These are phyloP conservation scores for Alternaria gansuensis DNA, from an alignment of 2,329 filamentous ascomycete genomes.

Conservation along the genomic window DNA sequence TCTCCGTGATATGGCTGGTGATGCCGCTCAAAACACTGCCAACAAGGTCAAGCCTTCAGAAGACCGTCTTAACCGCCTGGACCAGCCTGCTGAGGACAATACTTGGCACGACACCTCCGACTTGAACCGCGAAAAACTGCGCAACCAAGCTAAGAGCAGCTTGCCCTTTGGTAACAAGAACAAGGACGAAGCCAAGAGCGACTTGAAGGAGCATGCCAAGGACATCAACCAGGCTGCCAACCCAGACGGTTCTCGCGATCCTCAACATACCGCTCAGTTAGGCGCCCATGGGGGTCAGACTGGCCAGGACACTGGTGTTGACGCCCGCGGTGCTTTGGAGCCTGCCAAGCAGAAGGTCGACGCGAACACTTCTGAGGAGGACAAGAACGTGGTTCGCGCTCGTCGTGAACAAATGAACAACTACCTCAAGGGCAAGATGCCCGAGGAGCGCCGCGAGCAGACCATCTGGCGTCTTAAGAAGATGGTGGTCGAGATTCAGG, in stretches of 20 bases:
- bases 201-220: slow-evolving; percentile 62
- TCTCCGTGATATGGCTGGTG: slow-evolving; percentile 88
- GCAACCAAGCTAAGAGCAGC: slow-evolving; percentile 70
- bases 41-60: slow-evolving; percentile 77
- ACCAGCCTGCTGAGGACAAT: slow-evolving; percentile 86
- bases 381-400: slow-evolving; percentile 54
- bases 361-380: slow-evolving; percentile 71
- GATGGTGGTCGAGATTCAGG: slow-evolving; percentile 96
- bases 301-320: slow-evolving; percentile 58
- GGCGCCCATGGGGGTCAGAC: slow-evolving; percentile 61
- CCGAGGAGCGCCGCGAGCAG: slow-evolving; percentile 91
- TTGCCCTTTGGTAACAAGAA: slow-evolving; percentile 67
- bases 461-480: slow-evolving; percentile 94
- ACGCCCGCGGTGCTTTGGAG: slow-evolving; percentile 62
- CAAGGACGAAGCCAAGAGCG: slow-evolving; percentile 60
- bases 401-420: slow-evolving; percentile 66
- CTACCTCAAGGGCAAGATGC: slow-evolving; percentile 87
- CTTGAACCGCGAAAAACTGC: slow-evolving; percentile 73
- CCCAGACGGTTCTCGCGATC: slow-evolving; percentile 64
- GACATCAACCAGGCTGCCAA: slow-evolving; percentile 67
- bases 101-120: slow-evolving; percentile 91
- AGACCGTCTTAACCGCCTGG: slow-evolving; percentile 78
- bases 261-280: slow-evolving; percentile 63
- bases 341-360: slow-evolving; percentile 66
- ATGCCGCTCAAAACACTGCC: slow-evolving; percentile 83